A percentile compares a stretch with the other conserved stretches of the same genome.
phyloP scores from a whole-genome alignment of 805 yeast genomes.

The Candida silvicultrix region DNA sequence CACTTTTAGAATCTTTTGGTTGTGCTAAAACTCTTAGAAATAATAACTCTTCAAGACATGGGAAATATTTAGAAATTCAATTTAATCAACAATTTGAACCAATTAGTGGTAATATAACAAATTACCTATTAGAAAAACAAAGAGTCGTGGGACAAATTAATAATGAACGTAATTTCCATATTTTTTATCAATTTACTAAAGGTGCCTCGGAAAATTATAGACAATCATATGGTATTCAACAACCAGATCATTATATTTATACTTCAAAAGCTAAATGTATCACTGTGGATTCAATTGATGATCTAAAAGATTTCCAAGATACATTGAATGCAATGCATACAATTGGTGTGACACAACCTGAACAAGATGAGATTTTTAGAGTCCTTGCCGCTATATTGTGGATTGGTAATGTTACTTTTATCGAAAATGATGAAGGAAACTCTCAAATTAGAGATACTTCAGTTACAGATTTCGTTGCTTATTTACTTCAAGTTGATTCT shows the following conservation, averaged over 20 bases:
- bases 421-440: conserved; percentile 82
- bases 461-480: conserved; percentile 94
- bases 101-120: conserved; percentile 91
- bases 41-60: conserved; percentile 87
- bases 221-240: conserved; percentile 81
- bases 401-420: conserved; percentile 89
- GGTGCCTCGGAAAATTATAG: conserved; percentile 83
- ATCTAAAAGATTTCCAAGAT: conserved; percentile 67
- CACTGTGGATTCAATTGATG: conserved; percentile 82
- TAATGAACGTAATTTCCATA: conserved; percentile 94
- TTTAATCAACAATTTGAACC: conserved; percentile 84
- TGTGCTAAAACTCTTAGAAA: conserved; percentile 90
- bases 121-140: conserved; percentile 88
- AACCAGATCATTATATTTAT: conserved; percentile 88
- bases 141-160: conserved; percentile 94
- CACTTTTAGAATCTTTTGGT: conserved; percentile 84
- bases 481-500: conserved; percentile 75
- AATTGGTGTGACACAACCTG: conserved; percentile 75
- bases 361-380: conserved; percentile 87
- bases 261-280: conserved; percentile 86
- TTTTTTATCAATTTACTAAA: conserved; percentile 92
- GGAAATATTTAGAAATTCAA: conserved; percentile 86
- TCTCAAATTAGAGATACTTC: conserved; percentile 77
- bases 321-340: conserved; percentile 82
- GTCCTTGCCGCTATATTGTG: conserved; percentile 81